phyloP scores from a whole-genome alignment of 2,329 filamentous ascomycete species.

The Triangularia verruculosa region DNA sequence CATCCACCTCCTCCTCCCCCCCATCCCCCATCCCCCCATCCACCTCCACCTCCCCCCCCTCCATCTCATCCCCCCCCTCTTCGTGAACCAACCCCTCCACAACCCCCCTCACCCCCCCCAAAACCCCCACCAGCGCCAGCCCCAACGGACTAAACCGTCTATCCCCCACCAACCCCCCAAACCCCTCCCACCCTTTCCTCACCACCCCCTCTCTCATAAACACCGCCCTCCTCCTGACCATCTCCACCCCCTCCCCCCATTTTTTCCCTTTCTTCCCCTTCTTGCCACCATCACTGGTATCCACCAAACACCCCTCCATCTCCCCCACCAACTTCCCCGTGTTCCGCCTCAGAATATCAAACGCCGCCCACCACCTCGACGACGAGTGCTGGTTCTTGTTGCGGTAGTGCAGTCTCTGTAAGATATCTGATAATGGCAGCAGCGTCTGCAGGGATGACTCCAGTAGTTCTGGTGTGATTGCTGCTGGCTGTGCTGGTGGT shows the following conservation, averaged over 20 bases:
- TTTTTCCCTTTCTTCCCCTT: not conserved
- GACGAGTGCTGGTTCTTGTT: conserved; percentile 89
- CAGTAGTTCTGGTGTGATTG: not conserved
- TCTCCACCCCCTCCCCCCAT: conserved; percentile 20
- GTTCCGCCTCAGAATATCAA: conserved; percentile 69
- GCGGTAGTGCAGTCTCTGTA: conserved; percentile 73
- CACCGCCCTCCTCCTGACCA: conserved; percentile 10
- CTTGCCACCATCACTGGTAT: conserved; percentile 13
- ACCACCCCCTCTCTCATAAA: conserved; percentile 20
- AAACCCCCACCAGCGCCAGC: conserved; percentile 61
- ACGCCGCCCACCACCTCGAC: conserved; percentile 74
- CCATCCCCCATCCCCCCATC: not conserved
- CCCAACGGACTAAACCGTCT: conserved; percentile 71
- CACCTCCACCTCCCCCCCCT: not conserved
- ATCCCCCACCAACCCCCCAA: conserved; percentile 56
- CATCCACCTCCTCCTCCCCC: conserved; percentile 11
- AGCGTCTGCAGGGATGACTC: conserved; percentile 31
- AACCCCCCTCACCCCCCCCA: conserved; percentile 55
- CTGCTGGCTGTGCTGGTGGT: not conserved
- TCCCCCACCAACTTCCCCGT: conserved; percentile 48
- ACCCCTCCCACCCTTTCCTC: conserved; percentile 30
- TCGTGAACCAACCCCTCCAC: conserved; percentile 35
- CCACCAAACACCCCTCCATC: conserved; percentile 21
- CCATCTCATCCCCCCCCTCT: not conserved
- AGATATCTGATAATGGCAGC: conserved; percentile 47